These are phyloP conservation scores for Eimeria sp. DNA, from an alignment of 169 alveolate species.

Conservation along the genomic window DNA sequence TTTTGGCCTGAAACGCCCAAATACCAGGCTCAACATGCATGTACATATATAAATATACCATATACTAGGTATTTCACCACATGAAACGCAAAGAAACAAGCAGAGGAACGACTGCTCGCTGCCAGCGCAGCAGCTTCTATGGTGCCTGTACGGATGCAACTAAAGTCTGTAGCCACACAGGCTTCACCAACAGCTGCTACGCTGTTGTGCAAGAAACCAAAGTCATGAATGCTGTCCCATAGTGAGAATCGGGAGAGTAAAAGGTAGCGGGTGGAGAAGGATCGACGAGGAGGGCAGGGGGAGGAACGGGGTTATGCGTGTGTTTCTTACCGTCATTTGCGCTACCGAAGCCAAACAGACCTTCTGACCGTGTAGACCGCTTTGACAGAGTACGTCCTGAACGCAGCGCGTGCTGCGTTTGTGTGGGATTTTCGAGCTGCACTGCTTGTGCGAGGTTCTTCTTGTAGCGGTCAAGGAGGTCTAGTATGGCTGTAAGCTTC, in stretches of 20 bases:
- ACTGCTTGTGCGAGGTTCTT: constrained; percentile 57
- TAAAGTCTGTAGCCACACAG: background rate
- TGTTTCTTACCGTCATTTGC: background rate
- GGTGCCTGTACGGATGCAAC: background rate
- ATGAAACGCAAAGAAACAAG: background rate
- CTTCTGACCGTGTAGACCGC: constrained; percentile 52
- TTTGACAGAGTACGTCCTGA: constrained; percentile 35
- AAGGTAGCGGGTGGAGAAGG: background rate
- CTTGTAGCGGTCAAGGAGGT: constrained; percentile 73
- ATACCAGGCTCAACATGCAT: too few relatives aligned
- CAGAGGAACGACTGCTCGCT: background rate
- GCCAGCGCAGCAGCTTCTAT: background rate
- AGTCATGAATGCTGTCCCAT: background rate
- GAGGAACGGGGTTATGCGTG: too few relatives aligned
- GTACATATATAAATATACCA: too few relatives aligned
- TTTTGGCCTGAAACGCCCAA: background rate
- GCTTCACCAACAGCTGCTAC: background rate
- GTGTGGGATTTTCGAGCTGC: constrained; percentile 15
- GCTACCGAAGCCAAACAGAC: constrained; percentile 42
- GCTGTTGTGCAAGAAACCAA: background rate
- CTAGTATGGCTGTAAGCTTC: constrained; percentile 70
- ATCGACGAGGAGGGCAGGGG: background rate
- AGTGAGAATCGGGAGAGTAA: background rate
- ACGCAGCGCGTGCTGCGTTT: background rate
- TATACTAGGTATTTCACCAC: background rate